phyloP scores from a whole-genome alignment of 768 basidiomycete genomes.

The Kwoniella dejecticola region DNA sequence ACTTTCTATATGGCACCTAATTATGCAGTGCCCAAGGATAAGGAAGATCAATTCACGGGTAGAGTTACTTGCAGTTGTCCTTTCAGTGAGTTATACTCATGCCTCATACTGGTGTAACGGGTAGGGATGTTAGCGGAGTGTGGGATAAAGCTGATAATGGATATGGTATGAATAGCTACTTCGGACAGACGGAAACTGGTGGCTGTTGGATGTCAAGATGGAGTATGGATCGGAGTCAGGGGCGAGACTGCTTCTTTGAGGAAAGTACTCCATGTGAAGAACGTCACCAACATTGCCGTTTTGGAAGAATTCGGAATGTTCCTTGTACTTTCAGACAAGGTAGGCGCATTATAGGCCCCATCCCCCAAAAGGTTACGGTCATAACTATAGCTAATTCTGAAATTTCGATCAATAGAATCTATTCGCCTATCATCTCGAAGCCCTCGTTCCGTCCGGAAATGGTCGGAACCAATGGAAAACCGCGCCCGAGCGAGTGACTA shows the following conservation, averaged over 20 bases:
- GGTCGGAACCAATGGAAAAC: slow-evolving; percentile 62
- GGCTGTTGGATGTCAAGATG: slow-evolving; percentile 91
- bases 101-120: not conserved
- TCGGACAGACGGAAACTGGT: slow-evolving; percentile 81
- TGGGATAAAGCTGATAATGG: too few relatives aligned
- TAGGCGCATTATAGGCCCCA: slow-evolving; percentile 47
- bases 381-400: too few relatives aligned
- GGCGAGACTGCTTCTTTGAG: slow-evolving; percentile 87
- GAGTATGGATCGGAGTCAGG: slow-evolving; percentile 91
- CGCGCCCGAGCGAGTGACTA: slow-evolving; percentile 85
- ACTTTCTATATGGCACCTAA: slow-evolving; percentile 80
- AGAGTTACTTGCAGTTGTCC: slow-evolving; percentile 90
- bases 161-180: slow-evolving; percentile 63
- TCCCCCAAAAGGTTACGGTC: too few relatives aligned
- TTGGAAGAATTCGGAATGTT: slow-evolving; percentile 95
- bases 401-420: slow-evolving; percentile 71
- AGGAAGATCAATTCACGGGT: slow-evolving; percentile 65
- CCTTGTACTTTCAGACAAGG: slow-evolving; percentile 91
- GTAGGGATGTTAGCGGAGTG: too few relatives aligned
- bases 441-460: slow-evolving; percentile 83
- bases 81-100: slow-evolving; percentile 63
- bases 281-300: slow-evolving; percentile 94
- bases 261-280: slow-evolving; percentile 87
- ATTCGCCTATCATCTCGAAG: slow-evolving; percentile 94
- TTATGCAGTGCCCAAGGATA: slow-evolving; percentile 55